Evolutionary conservation across 2,329 filamentous ascomycete genomes (phyloP).

Genomic region (Talaromyces sp.): DNA sequence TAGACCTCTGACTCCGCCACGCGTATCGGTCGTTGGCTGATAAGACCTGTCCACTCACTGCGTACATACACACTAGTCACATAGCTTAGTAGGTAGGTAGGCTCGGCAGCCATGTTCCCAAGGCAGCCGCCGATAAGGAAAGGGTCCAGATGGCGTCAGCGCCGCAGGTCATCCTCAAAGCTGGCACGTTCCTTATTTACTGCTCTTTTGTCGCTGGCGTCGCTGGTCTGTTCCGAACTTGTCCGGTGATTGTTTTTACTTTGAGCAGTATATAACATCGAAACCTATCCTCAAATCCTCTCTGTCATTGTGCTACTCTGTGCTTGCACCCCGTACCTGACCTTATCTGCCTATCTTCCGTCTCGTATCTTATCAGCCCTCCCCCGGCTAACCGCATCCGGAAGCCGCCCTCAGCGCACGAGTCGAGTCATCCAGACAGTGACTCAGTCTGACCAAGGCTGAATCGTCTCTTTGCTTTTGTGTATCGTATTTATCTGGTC

Average conservation of each 20-base stretch:
- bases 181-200: neutral
- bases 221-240: neutral
- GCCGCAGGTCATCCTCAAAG: slow-evolving; percentile 1
- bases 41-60: neutral
- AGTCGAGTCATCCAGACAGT: slow-evolving; percentile 5
- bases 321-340: neutral
- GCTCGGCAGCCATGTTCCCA: neutral
- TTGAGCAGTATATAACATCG: neutral
- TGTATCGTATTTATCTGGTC: neutral
- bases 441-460: slow-evolving; percentile 4
- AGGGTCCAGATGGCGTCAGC: slow-evolving; percentile 4
- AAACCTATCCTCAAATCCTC: neutral
- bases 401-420: neutral
- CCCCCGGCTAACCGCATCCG: slow-evolving; percentile 2
- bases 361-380: slow-evolving; percentile 1
- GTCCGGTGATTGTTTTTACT: neutral
- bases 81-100: no score
- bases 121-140: neutral
- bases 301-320: neutral
- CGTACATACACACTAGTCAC: no score
- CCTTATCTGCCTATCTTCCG: neutral
- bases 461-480: slow-evolving; percentile 1
- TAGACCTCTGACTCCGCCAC: slow-evolving; percentile 1
- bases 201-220: neutral
- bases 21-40: neutral